These are phyloP conservation scores for Malus sieversii DNA, from an alignment of 306 rosid genomes.

Conservation along the genomic window DNA sequence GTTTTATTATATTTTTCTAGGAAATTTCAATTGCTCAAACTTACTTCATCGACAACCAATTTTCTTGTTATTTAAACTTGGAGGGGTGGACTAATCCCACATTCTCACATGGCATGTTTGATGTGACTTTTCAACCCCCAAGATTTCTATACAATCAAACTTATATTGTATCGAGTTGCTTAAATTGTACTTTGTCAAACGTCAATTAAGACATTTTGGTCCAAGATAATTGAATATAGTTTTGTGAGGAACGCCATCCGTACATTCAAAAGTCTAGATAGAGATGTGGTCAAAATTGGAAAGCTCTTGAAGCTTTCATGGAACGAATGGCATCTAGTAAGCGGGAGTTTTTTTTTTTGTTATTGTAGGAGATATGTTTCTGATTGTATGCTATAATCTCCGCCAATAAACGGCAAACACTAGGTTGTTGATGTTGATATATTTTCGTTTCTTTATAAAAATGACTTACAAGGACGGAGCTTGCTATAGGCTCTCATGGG, in stretches of 20 bases:
- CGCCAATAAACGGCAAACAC: too few species aligned
- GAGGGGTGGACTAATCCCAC: background rate
- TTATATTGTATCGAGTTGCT: background rate
- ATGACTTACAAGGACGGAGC: too few species aligned
- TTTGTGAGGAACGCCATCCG: background rate
- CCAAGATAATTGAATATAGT: background rate
- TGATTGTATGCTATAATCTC: background rate
- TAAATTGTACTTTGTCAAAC: background rate
- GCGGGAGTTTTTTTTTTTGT: too few species aligned
- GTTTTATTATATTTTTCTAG: background rate
- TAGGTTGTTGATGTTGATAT: too few species aligned
- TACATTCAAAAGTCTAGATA: background rate
- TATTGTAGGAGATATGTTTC: too few species aligned
- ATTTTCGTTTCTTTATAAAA: too few species aligned
- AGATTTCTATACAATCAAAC: background rate
- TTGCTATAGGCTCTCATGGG: too few species aligned
- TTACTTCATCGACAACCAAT: constrained; percentile 1
- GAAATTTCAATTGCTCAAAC: background rate
- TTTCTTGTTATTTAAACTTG: background rate
- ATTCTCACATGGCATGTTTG: constrained; percentile 6
- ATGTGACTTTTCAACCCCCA: background rate
- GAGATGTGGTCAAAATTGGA: background rate
- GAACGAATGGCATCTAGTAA: background rate
- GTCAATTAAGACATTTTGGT: background rate
- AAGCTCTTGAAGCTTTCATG: background rate